A percentile compares a stretch with the other conserved stretches of the same genome.
phyloP scores from a whole-genome alignment of 768 basidiomycete species.

The Lanmaoa rubissima region DNA sequence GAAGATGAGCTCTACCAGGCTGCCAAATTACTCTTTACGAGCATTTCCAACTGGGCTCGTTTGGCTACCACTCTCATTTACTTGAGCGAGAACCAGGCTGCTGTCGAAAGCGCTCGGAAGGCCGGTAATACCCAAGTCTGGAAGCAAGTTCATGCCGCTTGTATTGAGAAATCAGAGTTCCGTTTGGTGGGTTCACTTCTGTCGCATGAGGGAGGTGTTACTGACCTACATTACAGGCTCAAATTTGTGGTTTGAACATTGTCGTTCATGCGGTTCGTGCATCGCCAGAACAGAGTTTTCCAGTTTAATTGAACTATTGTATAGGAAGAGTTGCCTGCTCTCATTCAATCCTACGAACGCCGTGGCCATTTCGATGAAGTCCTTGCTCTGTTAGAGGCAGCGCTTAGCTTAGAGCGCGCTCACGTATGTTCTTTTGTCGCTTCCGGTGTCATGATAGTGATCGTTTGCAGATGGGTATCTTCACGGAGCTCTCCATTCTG shows the following conservation, averaged over 20 bases:
- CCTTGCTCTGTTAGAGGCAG: slow-evolving; percentile 87
- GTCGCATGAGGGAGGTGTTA: background rate
- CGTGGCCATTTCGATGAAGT: slow-evolving; percentile 95
- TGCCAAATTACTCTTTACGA: slow-evolving; percentile 90
- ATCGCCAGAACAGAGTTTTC: slow-evolving; percentile 10
- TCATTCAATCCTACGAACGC: slow-evolving; percentile 84
- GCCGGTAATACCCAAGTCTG: slow-evolving; percentile 99
- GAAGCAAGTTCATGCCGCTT: slow-evolving; percentile 99
- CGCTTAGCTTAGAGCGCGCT: slow-evolving; percentile 93
- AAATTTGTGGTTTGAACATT: slow-evolving; percentile 98
- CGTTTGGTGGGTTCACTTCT: slow-evolving; percentile 58
- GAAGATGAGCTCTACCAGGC: slow-evolving; percentile 98
- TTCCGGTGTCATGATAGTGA: slow-evolving; percentile 13
- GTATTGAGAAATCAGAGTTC: slow-evolving; percentile 97
- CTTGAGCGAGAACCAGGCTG: slow-evolving; percentile 95
- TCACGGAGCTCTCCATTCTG: slow-evolving; percentile 89
- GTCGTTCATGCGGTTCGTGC: slow-evolving; percentile 77
- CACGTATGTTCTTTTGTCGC: slow-evolving; percentile 50
- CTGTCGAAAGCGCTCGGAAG: slow-evolving; percentile 98
- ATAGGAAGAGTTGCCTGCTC: slow-evolving; percentile 72
- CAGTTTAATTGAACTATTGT: background rate
- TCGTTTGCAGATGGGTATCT: slow-evolving; percentile 80
- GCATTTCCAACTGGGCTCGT: slow-evolving; percentile 98
- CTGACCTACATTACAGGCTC: slow-evolving; percentile 52
- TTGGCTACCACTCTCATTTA: slow-evolving; percentile 98